phyloP scores from a whole-genome alignment of 208 protist species.

The Trypanosoma caninum region DNA sequence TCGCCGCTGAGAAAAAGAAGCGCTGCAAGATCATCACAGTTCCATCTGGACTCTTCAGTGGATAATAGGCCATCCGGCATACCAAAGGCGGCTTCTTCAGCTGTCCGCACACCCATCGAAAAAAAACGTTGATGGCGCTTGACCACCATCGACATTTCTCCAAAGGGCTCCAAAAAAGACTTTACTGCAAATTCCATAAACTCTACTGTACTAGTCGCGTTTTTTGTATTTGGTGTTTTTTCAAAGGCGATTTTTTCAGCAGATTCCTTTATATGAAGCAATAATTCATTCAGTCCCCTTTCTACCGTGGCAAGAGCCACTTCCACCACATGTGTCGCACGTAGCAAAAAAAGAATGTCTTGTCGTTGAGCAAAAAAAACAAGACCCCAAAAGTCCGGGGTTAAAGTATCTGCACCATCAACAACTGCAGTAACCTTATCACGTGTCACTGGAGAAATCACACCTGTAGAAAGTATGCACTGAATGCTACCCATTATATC shows the following conservation, averaged over 20 bases:
- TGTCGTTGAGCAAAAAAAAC: slow-evolving; percentile 33
- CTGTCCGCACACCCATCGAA: not conserved
- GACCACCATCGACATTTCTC: not conserved
- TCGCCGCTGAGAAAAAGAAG: slow-evolving; percentile 19
- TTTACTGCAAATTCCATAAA: slow-evolving; percentile 18
- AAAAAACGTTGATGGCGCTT: slow-evolving; percentile 10
- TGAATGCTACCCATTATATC: slow-evolving; percentile 16
- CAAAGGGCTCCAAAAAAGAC: slow-evolving; percentile 22
- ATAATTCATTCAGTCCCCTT: slow-evolving; percentile 3
- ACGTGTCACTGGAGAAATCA: slow-evolving; percentile 18
- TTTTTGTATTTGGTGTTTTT: not conserved
- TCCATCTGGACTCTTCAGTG: not conserved
- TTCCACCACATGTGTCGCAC: slow-evolving; percentile 31
- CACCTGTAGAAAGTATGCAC: slow-evolving; percentile 10
- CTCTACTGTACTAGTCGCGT: not conserved
- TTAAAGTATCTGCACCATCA: slow-evolving; percentile 3
- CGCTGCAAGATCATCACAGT: slow-evolving; percentile 21
- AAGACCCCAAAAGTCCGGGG: slow-evolving; percentile 24
- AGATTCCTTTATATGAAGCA: not conserved
- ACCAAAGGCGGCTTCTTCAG: slow-evolving; percentile 16
- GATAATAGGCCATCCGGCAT: not conserved
- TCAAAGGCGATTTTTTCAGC: not conserved
- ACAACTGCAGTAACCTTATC: slow-evolving; percentile 12
- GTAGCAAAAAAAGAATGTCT: slow-evolving; percentile 40
- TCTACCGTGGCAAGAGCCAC: slow-evolving; percentile 16